These are phyloP conservation scores for Daldinia sp. DNA, from an alignment of 2,329 filamentous ascomycete species.

Conservation along the genomic window DNA sequence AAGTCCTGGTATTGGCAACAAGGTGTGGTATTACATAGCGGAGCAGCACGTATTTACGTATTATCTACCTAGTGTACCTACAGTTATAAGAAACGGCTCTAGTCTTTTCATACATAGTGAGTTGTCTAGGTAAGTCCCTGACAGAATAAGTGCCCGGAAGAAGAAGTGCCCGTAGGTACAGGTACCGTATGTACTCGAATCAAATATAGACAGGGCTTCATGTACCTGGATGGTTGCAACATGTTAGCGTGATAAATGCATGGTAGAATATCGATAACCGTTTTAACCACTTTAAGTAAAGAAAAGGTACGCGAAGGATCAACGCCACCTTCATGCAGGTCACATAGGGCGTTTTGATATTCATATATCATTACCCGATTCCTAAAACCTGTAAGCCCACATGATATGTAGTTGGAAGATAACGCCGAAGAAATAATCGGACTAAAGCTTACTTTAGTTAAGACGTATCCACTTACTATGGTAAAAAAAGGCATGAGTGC, in stretches of 20 bases:
- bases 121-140: no score
- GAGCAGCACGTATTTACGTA: neutral
- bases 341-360: neutral
- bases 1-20: neutral
- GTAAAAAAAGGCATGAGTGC: neutral
- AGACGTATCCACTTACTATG: neutral
- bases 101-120: no score
- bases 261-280: neutral
- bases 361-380: neutral
- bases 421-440: slow-evolving; percentile 5
- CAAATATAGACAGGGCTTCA: neutral
- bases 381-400: neutral
- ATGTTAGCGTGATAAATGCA: neutral
- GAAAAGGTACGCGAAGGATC: slow-evolving; percentile 3
- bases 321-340: neutral
- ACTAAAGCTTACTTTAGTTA: neutral
- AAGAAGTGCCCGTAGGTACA: neutral
- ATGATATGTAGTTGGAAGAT: neutral
- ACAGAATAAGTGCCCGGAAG: no score
- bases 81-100: no score
- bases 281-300: neutral
- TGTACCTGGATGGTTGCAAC: neutral
- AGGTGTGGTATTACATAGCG: neutral
- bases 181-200: neutral
- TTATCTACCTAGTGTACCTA: neutral